Base-by-base conservation (phyloP, 177 flowering plant genomes). In the Vitis hybrid region DNA sequence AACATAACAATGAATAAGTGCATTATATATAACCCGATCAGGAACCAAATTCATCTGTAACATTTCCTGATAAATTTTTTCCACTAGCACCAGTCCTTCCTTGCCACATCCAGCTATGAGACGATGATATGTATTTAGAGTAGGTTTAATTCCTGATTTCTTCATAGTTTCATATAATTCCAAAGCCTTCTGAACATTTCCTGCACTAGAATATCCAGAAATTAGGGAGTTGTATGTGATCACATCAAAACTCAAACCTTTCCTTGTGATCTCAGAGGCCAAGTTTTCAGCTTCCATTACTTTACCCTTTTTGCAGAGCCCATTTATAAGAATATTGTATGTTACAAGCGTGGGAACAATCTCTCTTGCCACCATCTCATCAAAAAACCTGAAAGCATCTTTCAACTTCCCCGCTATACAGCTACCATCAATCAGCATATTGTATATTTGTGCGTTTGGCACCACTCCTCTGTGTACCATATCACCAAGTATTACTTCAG, bases 221-320 rank as follows among this genome's bases (percentile, higher is more conserved):
- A 93, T 87, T 48, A 91, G 75, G 62, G 92, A 79, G 78, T 90
- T 93, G 82, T 82, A 93, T 46, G 95, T 90, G 78, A 89, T 83
- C 46, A 75, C 84, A 85, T 90, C 97, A 62, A 87, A 93, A 35
- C 2, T 65, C 60, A 80, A 60, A 70, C 93, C 90, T 64, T 73
- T 79, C 12, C 56, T 70, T 17, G 60, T 71, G n/a, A 89, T 78
- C 64, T 70, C 69, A 24, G 18, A 1, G 56, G 73, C 77, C 70
- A 83, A 72, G 30, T 88, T 84, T 78, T 90, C 90, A 21, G 90
- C 88, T 76, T 85, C 87, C 3, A 18, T 8, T 48, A 79, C 12
- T 63, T 59, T 79, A 17, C 82, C 83, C 63, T 69, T 78, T 73
- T 69, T 79, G 77, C 85, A 81, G 46, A 85, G 79, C 54, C 87